Percentiles rank a stretch among this genome's conserved stretches.
These are phyloP conservation scores for Stephania japonica DNA, from an alignment of 164 flowering plant genomes.

Conservation along the genomic window DNA sequence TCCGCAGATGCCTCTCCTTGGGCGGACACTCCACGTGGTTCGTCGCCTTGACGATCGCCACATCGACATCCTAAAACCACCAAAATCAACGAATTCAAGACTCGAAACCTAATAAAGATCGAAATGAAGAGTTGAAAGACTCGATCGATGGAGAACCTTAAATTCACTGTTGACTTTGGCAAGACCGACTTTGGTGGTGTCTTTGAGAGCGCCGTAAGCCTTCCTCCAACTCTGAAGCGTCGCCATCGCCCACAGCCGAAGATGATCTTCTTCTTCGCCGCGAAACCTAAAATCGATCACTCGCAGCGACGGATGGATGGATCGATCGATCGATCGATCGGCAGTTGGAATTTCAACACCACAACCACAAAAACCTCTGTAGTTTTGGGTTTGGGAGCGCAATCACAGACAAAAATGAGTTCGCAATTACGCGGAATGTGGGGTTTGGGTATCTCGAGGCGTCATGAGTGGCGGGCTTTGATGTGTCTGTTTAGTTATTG, in stretches of 20 bases:
- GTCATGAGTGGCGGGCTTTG: no score
- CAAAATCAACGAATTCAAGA: not conserved
- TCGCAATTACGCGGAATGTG: no score
- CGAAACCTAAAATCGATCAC: not conserved
- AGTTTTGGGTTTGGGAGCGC: not conserved
- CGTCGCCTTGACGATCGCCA: conserved; percentile 95
- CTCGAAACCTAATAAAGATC: not conserved
- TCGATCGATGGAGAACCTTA: conserved; percentile 46
- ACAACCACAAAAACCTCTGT: no score
- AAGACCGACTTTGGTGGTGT: conserved; percentile 80
- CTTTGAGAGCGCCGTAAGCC: conserved; percentile 89
- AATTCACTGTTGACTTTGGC: conserved; percentile 87
- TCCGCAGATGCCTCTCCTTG: conserved; percentile 86
- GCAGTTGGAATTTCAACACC: no score
- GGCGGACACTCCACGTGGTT: conserved; percentile 96
- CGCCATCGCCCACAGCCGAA: conserved; percentile 42
- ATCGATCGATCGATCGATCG: no score
- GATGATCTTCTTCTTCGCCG: conserved; percentile 10
- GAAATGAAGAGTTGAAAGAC: not conserved
- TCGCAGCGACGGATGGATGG: no score
- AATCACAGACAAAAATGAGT: no score
- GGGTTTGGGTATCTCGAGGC: no score
- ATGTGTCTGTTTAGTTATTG: no score
- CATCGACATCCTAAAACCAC: conserved; percentile 75
- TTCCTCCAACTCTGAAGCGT: conserved; percentile 69